Evolutionary conservation across 352 stramenopile genomes (phyloP), one percentile per base, ranked within the genome.

Genomic region (Phytophthora citrophthora): DNA sequence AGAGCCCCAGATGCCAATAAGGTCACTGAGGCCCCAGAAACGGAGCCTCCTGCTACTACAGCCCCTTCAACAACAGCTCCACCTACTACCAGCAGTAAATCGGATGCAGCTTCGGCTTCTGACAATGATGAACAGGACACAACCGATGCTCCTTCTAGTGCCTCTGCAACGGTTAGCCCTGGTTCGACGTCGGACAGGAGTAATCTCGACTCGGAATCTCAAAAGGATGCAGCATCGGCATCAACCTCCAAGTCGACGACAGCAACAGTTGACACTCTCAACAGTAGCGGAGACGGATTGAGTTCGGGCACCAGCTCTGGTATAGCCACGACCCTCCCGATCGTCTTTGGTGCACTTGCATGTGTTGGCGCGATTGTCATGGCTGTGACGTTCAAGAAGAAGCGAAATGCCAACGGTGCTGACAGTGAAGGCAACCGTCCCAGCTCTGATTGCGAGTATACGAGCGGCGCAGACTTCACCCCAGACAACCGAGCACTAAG

Each of bases 301-400:
- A 48, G 12, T 4, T 4, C 47, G 12, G 41, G 48, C 4, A 18
- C n/a, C n/a, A 32, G 51, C 16, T 58, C 48, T 47, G 46, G 41
- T 32, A 43, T 72, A 0, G 32, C 31, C 12, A 61, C 58, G 11
- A 16, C 48, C 40, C 11, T 76, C 26, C 63, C 68, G 9, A 12
- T 70, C 36, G 61, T 53, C 0, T 63, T 77, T 34, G 78, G 68
- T 20, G 61, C 64, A 8, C 60, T 87, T 4, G 78, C 62, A 15
- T 77, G 72, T 51, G 70, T 78, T 4, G 75, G 71, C 13, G 70
- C 61, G 1, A 24, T 87, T 34, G 63, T 81, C 15, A 63, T 73
- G 16, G 68, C 69, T 11, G 70, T 87, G 23, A 72, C 72, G 36
- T 78, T 80, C 70, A 85, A 87, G 66, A 76, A 60, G 39, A 77